Percentiles rank a stretch among this genome's conserved stretches.
phyloP scores from a whole-genome alignment of 2,329 filamentous ascomycete species.

The Fusarium sp. region DNA sequence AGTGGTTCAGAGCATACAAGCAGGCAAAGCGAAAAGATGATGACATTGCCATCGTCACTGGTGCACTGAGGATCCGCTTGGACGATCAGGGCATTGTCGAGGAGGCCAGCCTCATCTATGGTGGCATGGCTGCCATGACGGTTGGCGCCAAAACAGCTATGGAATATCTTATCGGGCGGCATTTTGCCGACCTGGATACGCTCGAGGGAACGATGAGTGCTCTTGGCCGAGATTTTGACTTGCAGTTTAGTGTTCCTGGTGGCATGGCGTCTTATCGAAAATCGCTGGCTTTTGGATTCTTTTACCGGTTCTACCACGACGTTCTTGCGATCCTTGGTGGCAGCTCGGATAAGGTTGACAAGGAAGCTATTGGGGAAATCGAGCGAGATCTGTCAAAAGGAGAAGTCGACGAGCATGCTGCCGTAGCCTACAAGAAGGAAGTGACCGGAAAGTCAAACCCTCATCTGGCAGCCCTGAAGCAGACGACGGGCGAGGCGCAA shows the following conservation, averaged over 20 bases:
- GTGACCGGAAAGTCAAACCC: slow-evolving; percentile 86
- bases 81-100: slow-evolving; percentile 74
- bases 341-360: slow-evolving; percentile 63
- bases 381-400: slow-evolving; percentile 85
- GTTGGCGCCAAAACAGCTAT: slow-evolving; percentile 84
- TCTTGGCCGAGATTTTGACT: slow-evolving; percentile 87
- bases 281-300: slow-evolving; percentile 89
- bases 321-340: slow-evolving; percentile 71
- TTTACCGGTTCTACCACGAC: slow-evolving; percentile 97
- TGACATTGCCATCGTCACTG: slow-evolving; percentile 97
- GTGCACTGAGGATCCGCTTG: slow-evolving; percentile 79
- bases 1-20: slow-evolving; percentile 91
- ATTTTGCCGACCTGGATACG: slow-evolving; percentile 80
- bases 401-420: slow-evolving; percentile 77
- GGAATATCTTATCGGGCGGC: slow-evolving; percentile 78
- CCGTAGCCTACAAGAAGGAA: slow-evolving; percentile 80
- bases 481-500: slow-evolving; percentile 91
- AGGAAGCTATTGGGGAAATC: slow-evolving; percentile 82
- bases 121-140: slow-evolving; percentile 93
- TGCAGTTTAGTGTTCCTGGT: slow-evolving; percentile 89
- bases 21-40: slow-evolving; percentile 98
- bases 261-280: slow-evolving; percentile 98
- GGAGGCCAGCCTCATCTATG: slow-evolving; percentile 84
- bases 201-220: slow-evolving; percentile 90
- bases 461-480: slow-evolving; percentile 91